Conservation (phyloP, 1,284 basidiomycete genomes). For the Kwoniella shivajii region DNA sequence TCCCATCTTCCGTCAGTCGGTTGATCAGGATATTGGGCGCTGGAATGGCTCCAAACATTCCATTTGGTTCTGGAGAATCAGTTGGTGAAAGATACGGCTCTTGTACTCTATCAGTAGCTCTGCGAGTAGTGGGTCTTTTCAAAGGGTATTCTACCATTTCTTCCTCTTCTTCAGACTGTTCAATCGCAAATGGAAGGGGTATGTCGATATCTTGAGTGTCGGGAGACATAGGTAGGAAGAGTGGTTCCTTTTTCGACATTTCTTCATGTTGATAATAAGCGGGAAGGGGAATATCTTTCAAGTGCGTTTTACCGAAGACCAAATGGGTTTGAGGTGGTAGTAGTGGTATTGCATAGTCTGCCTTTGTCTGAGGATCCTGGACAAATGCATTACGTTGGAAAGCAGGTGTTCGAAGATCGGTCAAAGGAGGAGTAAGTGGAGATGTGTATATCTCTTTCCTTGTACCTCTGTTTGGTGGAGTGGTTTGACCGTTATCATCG, state of each 20-base stretch:
- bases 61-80: not conserved
- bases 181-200: not conserved
- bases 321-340: not conserved
- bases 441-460: not conserved
- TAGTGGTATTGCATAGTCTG: not conserved
- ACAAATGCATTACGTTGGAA: not conserved
- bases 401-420: constrained; percentile 4
- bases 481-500: not conserved
- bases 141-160: not conserved
- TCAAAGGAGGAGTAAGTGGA: not conserved
- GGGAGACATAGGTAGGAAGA: constrained; percentile 5
- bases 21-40: no score
- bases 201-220: not conserved
- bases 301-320: not conserved
- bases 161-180: not conserved
- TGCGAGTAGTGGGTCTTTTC: not conserved
- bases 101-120: not conserved
- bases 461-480: not conserved
- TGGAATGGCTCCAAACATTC: no score
- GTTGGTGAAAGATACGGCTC: no score
- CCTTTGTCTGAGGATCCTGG: not conserved
- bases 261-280: not conserved
- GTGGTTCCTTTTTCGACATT: not conserved
- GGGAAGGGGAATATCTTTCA: not conserved
- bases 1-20: no score